Evolutionary conservation across 768 basidiomycete genomes (phyloP).

Genomic region (Mycena rosella): DNA sequence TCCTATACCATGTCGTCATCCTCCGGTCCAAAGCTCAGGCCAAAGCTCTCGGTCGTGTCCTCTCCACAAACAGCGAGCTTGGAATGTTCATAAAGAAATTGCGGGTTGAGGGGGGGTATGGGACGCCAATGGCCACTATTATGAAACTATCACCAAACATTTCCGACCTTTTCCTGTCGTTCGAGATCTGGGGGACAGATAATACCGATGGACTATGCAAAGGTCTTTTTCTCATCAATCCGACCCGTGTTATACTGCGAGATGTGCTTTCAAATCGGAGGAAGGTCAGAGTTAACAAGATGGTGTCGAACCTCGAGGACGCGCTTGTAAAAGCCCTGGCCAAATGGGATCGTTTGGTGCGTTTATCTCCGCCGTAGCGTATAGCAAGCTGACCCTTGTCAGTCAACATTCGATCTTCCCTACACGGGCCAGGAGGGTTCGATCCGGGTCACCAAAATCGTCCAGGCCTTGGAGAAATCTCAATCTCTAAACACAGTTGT

Average conservation of each 20-base stretch:
- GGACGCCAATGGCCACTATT: neutral
- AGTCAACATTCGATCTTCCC: neutral
- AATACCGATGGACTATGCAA: conserved; percentile 21
- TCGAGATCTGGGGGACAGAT: conserved; percentile 10
- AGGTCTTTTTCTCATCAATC: conserved; percentile 18
- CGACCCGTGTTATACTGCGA: conserved; percentile 14
- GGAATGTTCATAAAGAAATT: conserved; percentile 41
- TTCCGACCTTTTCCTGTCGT: conserved; percentile 21
- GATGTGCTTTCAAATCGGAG: neutral
- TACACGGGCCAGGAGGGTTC: neutral
- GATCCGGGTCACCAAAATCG: neutral
- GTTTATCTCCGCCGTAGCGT: neutral
- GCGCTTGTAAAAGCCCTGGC: neutral
- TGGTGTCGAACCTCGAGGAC: neutral
- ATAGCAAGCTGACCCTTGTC: too few species aligned
- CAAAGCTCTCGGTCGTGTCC: conserved; percentile 37
- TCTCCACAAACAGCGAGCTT: conserved; percentile 30
- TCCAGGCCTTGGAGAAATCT: neutral
- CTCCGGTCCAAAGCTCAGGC: conserved; percentile 44
- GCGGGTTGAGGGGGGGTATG: conserved; percentile 42
- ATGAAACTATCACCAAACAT: conserved; percentile 3
- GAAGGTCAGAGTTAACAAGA: conserved; percentile 6
- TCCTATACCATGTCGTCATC: conserved; percentile 43
- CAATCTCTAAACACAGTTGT: neutral
- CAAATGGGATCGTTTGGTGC: conserved; percentile 20